Evolutionary conservation across 2,329 filamentous ascomycete species (phyloP), one percentile per base, ranked within the genome.

Genomic region (Penicillium polonicum): DNA sequence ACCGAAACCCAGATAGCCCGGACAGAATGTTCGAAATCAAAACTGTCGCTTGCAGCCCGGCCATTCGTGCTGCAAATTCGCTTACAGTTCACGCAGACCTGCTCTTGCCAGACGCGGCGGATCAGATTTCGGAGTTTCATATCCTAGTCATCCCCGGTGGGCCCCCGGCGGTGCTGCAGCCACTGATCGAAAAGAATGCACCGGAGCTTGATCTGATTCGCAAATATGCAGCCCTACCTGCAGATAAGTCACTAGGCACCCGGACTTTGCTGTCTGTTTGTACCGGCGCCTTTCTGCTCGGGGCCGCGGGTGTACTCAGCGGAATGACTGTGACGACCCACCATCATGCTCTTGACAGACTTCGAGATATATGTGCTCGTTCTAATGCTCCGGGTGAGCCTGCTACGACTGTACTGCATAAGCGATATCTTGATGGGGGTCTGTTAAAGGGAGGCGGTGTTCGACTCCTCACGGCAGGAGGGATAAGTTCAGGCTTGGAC

Each of bases 401-500:
- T 5, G 23, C 52, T 13, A 57, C 61, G 2, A 60, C 50, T 21
- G 58, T 68, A 10, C 38, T 61, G 33, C 60, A 66, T 46, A 62
- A 53, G 48, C 60, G 67, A 49, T 69, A 65, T 48, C 35, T 64
- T 19, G 61, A 69, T 44, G 62, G 62, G 1, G 65, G 65, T 9
- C 41, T 51, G 13, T 17, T 66, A 19, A 53, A 55, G 17, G 58
- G 61, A 8, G 82, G 82, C 60, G 83, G 84, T 21, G 77, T 87
- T 74, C 78, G 90, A 63, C 87, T 96, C 64, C 87, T 96, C 70
- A 96, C 91, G 63, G 84, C 85, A 64, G 90, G 90, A 65, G 91
- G 91, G 64, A 82, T 91, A 66, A 88, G 87, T 72, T 87, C 88
- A 76, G 91, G 91, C 72, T 80, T 95, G 55, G 91, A 96, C 80